Evolutionary conservation across 306 rosid species (phyloP).

Genomic region (Trifolium fragiferum): DNA sequence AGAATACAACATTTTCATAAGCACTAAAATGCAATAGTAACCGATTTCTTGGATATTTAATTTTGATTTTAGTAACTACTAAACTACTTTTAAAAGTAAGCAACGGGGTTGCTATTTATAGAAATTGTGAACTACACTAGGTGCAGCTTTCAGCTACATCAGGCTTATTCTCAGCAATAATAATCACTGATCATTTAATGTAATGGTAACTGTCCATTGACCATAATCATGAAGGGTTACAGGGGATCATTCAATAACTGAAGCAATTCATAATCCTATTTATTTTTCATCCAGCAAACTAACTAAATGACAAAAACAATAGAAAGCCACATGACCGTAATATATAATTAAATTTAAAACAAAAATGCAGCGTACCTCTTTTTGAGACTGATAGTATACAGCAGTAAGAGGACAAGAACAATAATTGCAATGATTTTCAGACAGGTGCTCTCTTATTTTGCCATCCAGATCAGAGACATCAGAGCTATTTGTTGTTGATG

Average conservation of each 20-base stretch:
- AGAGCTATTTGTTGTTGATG: constrained; percentile 50
- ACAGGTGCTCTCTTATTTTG: constrained; percentile 83
- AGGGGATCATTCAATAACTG: constrained; percentile 26
- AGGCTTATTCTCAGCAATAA: constrained; percentile 20
- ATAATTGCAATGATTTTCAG: constrained; percentile 85
- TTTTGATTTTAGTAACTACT: constrained; percentile 22
- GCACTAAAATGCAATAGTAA: constrained; percentile 27
- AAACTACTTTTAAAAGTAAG: constrained; percentile 23
- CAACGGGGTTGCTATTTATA: constrained; percentile 21
- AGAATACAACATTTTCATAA: constrained; percentile 20
- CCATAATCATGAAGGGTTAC: constrained; percentile 18
- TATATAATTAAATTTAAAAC: constrained; percentile 26
- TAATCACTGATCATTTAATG: constrained; percentile 28
- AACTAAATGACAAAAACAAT: constrained; percentile 27
- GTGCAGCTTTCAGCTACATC: constrained; percentile 2
- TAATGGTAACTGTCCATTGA: constrained; percentile 6
- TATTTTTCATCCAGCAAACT: constrained; percentile 33
- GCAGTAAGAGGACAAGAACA: constrained; percentile 82
- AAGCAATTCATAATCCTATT: constrained; percentile 31
- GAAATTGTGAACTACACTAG: constrained; percentile 16
- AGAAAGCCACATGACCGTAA: constrained; percentile 15
- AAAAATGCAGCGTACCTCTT: constrained; percentile 69
- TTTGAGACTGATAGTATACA: constrained; percentile 87
- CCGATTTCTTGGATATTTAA: constrained; percentile 1
- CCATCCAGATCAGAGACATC: constrained; percentile 73